Evolutionary conservation across 371 early-diverging fungal genomes (phyloP).

Genomic region (Zopfochytrium polystomum): DNA sequence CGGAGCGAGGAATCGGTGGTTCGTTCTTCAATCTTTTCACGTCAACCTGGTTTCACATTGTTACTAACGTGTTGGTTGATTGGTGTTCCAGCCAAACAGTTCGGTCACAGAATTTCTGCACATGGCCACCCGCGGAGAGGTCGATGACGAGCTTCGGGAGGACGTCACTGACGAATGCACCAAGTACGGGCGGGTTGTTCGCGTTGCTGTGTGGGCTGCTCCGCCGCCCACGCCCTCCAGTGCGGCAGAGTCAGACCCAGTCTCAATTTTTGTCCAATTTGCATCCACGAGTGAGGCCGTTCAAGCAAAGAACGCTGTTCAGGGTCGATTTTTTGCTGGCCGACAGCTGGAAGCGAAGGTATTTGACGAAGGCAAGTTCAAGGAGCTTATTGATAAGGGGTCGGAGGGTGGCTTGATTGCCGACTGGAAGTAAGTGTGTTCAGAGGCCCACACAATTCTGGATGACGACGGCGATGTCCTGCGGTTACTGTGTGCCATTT

Average conservation of each 20-base stretch:
- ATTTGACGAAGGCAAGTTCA: conserved; percentile 3
- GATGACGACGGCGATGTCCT: no score
- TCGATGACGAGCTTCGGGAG: conserved; percentile 67
- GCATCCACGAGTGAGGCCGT: conserved; percentile 41
- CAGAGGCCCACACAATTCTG: no score
- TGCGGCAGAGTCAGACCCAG: conserved; percentile 8
- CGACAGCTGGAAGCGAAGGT: background rate
- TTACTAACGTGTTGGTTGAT: background rate
- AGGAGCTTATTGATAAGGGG: no score
- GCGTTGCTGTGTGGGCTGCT: conserved; percentile 63
- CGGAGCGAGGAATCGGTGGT: conserved; percentile 25
- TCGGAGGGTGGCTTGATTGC: no score
- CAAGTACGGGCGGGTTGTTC: conserved; percentile 68
- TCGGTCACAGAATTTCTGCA: conserved; percentile 29
- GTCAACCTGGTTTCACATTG: background rate
- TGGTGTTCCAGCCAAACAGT: background rate
- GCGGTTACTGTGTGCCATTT: no score
- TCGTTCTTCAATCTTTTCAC: no score
- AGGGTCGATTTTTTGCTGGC: conserved; percentile 69
- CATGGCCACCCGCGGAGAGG: conserved; percentile 61
- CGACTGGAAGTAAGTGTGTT: no score
- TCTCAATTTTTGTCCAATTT: conserved; percentile 8
- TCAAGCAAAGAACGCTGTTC: conserved; percentile 58
- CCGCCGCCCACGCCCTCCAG: background rate
- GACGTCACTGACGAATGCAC: conserved; percentile 76